Evolutionary conservation across 1,284 basidiomycete genomes (phyloP), one percentile per base, ranked within the genome.

Genomic region (Papiliotrema laurentii): DNA sequence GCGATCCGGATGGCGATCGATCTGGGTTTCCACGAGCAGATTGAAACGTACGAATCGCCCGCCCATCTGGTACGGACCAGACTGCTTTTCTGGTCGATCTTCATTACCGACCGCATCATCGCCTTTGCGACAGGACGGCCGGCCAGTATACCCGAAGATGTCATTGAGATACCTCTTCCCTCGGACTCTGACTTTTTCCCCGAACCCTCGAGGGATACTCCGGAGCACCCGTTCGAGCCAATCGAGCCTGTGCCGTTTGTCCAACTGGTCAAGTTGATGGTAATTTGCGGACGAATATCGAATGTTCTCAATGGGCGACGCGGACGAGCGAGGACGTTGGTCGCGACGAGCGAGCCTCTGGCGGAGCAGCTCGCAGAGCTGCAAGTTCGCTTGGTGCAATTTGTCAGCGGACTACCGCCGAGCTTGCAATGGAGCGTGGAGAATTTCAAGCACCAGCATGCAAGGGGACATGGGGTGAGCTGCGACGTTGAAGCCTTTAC

Each of bases 1-100:
- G 71, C 74, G 7, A 69, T 74, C 16, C 65, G 76, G 2, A 76
- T 76, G 76, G 68, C 73, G 1, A 61, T 73, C 28, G 75, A 77
- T 58, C 58, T 76, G 2, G 76, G 76, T 2, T 54, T 75, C n/a
- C 74, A 76, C 50, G 69, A 75, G 54, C 61, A 69, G 45, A 69
- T 66, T 7, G 74, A 75, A 46, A 65, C 76, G 26, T 76, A 72
- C 57, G 75, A 77, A 51, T 69, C 70, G 13, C 58, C 63, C 9
- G 71, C 69, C 0, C 75, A 77, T 52, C 55, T 69, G 7, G 57
- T 70, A 14, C 59, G 75, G 28, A 74, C 71, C 14, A 60, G 69
- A 30, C 50, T 74, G 19, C 54, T 76, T 6, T 74, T 75, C 49
- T 77, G 75, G 75, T 64, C 59, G 10, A 44, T 75, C 30, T 76